Evolutionary conservation across 176 grass and related monocot species (phyloP), one percentile per base, ranked within the genome.

Genomic region (Stipa capillata): DNA sequence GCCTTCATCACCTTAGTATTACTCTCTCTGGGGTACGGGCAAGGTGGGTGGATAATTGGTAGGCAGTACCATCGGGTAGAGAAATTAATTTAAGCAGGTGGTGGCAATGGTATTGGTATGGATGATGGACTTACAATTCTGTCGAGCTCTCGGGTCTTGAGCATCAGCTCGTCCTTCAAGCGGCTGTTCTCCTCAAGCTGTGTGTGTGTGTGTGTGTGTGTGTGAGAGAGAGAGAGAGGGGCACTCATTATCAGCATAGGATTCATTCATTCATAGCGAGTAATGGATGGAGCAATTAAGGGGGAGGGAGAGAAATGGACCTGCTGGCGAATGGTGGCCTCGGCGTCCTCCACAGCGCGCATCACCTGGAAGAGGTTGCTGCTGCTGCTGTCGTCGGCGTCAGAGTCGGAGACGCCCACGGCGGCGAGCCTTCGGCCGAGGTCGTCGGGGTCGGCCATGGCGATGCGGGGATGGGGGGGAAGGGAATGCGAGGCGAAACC

Each of bases 261-360:
- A 16, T 17, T 60, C 57, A 60, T 5, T 32, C 28, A 37, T 21
- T 14, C 36, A 24, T 54, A 54, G 51, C 21, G 2, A 65, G 61
- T 21, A 43, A 24, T 41, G 37, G 63, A n/a, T n/a, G 17, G 33
- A 37, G 33, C 4, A 35, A 63, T 35, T 31, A 45, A 45, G 25
- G 42, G 3, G 3, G 18, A 1, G 7, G 10, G 12, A 3, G 7
- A 0, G 3, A 8, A 1, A 10, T 20, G 18, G 4, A 93, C 95
- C 95, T 98, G 92, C 48, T 94, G 87, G 18, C 83, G 91, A 70
- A 98, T 98, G n/a, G 92, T 94, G 69, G 70, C 79, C 83, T 98
- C 95, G 9, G 95, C 95, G 40, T 90, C 92, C 77, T 98, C 90
- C 32, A 94, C 90, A 13, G 96, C 96, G 70, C 77, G 93, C 79